Conservation (phyloP, 768 basidiomycete species). For the Termitomyces bulborhizus region DNA sequence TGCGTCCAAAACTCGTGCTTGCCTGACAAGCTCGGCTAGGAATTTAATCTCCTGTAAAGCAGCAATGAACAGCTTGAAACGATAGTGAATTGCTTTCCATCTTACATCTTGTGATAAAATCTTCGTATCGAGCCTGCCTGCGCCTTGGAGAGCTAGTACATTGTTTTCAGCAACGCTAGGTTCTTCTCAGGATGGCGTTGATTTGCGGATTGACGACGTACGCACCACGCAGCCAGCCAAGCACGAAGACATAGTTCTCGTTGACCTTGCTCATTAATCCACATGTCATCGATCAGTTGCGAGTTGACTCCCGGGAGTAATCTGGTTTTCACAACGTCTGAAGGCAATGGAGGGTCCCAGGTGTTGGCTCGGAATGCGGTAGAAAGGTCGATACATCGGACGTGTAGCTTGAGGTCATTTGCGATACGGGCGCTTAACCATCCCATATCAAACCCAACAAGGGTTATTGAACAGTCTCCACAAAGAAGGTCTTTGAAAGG, state of each 20-base stretch:
- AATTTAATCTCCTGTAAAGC: constrained; percentile 23
- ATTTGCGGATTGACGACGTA: neutral
- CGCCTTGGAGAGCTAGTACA: neutral
- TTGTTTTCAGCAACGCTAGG: constrained; percentile 19
- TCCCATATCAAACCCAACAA: constrained; percentile 33
- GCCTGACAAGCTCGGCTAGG: constrained; percentile 24
- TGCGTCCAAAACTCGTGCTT: constrained; percentile 26
- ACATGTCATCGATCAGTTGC: constrained; percentile 20
- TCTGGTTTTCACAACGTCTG: constrained; percentile 17
- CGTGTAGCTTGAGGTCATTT: constrained; percentile 17
- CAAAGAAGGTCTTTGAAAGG: constrained; percentile 14
- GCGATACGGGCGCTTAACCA: constrained; percentile 26
- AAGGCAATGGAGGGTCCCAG: constrained; percentile 18
- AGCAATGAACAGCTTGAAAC: neutral
- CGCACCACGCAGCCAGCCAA: constrained; percentile 32
- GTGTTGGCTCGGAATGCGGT: constrained; percentile 17
- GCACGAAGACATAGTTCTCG: constrained; percentile 29
- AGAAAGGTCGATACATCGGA: constrained; percentile 32
- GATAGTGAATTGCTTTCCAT: neutral
- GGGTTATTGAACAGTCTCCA: constrained; percentile 2
- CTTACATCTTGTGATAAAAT: constrained; percentile 17
- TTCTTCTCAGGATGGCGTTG: neutral
- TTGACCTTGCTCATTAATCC: constrained; percentile 19
- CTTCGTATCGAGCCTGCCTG: constrained; percentile 16
- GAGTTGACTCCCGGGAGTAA: constrained; percentile 10